These are phyloP conservation scores for Crithidia brevicula DNA, from an alignment of 208 protist species.

Conservation along the genomic window DNA sequence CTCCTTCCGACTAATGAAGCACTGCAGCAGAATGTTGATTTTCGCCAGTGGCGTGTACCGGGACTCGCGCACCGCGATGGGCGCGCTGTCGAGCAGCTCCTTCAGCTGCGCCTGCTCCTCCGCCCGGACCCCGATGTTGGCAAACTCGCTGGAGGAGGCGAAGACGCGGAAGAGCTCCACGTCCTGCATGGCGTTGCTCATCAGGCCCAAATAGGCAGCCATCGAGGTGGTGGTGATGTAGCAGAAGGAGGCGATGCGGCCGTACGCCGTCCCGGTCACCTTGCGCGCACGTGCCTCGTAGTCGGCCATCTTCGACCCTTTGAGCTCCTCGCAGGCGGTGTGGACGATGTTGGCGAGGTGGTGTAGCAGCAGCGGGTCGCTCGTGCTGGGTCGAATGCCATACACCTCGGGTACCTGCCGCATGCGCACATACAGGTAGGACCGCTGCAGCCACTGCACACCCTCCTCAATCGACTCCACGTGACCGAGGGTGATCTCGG, in stretches of 20 bases:
- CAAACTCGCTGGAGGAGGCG: constrained; percentile 98
- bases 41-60: constrained; percentile 97
- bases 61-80: constrained; percentile 97
- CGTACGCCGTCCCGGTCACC: constrained; percentile 95
- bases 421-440: constrained; percentile 99
- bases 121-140: constrained; percentile 95
- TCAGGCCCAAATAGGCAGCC: constrained; percentile 93
- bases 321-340: constrained; percentile 92
- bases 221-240: constrained; percentile 98
- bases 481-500: constrained; percentile 98
- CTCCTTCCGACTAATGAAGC: constrained; percentile 98
- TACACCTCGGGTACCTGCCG: constrained; percentile 96
- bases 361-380: constrained; percentile 88
- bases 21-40: constrained; percentile 99
- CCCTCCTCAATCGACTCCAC: constrained; percentile 95
- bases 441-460: constrained; percentile 97
- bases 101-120: constrained; percentile 98
- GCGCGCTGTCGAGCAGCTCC: constrained; percentile 96
- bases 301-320: constrained; percentile 89
- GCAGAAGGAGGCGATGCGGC: constrained; percentile 98
- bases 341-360: constrained; percentile 96
- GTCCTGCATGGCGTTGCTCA: constrained; percentile 97
- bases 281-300: constrained; percentile 95
- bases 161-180: constrained; percentile 98
- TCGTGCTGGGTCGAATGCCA: constrained; percentile 73